Conservation (phyloP, 106 monocot species). For the Vanilla planifolia region DNA sequence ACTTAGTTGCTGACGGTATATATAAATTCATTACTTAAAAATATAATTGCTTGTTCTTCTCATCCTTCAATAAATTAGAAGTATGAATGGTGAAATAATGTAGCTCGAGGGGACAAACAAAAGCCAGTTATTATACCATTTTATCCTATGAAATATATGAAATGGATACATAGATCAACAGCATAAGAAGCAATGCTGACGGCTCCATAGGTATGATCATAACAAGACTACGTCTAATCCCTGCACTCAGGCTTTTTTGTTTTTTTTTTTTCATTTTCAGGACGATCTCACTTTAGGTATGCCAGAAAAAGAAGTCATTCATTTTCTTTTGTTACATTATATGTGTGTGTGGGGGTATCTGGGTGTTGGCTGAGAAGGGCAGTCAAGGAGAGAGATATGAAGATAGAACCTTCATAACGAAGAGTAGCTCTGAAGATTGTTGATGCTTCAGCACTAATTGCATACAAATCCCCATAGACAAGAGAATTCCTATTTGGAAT, state of each 20-base stretch:
- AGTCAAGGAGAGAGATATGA: background rate
- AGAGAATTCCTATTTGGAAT: slow-evolving; percentile 93
- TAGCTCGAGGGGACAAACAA: background rate
- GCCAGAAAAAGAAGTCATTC: no score
- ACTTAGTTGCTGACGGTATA: no score
- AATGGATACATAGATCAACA: background rate
- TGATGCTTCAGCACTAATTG: slow-evolving; percentile 73
- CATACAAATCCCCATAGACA: slow-evolving; percentile 86
- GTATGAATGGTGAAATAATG: background rate
- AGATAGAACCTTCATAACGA: slow-evolving; percentile 74
- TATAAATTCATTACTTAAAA: background rate
- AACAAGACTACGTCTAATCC: no score
- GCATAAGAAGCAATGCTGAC: background rate
- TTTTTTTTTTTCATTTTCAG: no score
- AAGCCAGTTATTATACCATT: background rate
- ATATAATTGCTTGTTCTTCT: background rate
- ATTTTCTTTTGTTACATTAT: no score
- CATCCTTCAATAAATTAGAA: background rate
- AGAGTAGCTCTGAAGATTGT: slow-evolving; percentile 91
- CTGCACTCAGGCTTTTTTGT: no score
- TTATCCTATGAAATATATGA: background rate
- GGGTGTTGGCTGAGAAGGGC: background rate
- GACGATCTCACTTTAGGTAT: no score
- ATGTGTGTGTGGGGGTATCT: no score
- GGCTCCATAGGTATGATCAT: no score